phyloP scores from a whole-genome alignment of 2,329 filamentous ascomycete genomes.

The Arachnopeziza araneosa region DNA sequence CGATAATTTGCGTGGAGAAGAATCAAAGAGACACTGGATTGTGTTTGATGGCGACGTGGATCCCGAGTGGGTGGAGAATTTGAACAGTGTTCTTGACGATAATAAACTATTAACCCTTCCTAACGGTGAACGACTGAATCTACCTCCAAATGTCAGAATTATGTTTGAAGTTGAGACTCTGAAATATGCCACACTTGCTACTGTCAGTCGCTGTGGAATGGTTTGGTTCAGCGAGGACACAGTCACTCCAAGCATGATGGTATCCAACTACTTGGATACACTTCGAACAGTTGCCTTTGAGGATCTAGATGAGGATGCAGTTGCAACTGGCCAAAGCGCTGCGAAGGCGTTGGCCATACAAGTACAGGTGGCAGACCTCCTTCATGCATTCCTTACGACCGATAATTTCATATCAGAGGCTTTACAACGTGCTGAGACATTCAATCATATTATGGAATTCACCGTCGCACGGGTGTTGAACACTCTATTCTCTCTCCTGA shows the following conservation, averaged over 20 bases:
- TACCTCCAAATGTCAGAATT: conserved; percentile 92
- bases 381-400: conserved; percentile 67
- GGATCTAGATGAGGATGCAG: conserved; percentile 88
- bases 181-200: conserved; percentile 94
- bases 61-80: conserved; percentile 98
- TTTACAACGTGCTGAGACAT: conserved; percentile 67
- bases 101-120: conserved; percentile 96
- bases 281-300: conserved; percentile 83
- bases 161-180: conserved; percentile 99
- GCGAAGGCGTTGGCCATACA: conserved; percentile 77
- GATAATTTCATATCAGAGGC: conserved; percentile 78
- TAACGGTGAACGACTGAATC: conserved; percentile 93
- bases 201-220: conserved; percentile 99
- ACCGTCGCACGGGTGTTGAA: conserved; percentile 85
- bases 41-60: conserved; percentile 99
- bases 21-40: conserved; percentile 97
- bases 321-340: conserved; percentile 67
- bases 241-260: conserved; percentile 87
- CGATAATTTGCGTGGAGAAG: conserved; percentile 95
- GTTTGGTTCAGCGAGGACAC: conserved; percentile 99
- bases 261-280: conserved; percentile 81
- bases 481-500: conserved; percentile 90
- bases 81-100: conserved; percentile 99
- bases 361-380: conserved; percentile 69
- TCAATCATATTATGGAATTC: conserved; percentile 98